Evolutionary conservation across 805 yeast species (phyloP).

Genomic region (Saturnispora quitensis): DNA sequence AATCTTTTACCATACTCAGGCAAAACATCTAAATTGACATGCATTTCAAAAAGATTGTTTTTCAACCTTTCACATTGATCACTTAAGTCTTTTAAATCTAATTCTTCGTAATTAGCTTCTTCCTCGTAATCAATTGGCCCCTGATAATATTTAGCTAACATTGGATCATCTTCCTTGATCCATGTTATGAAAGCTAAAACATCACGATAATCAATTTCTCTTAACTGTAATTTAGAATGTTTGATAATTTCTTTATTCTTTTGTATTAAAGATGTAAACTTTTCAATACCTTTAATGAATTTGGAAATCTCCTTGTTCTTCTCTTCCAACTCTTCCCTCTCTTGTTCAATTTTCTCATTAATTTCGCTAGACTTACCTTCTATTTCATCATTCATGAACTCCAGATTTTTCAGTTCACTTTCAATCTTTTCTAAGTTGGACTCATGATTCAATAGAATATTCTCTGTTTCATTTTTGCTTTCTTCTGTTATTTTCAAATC

Average conservation of each 20-base stretch:
- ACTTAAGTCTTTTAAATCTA: slow-evolving; percentile 42
- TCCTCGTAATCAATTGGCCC: slow-evolving; percentile 31
- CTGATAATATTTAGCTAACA: slow-evolving; percentile 14
- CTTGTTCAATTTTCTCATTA: slow-evolving; percentile 49
- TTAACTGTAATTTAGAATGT: slow-evolving; percentile 20
- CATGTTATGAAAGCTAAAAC: slow-evolving; percentile 41
- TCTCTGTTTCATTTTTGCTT: slow-evolving; percentile 30
- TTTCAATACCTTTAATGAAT: slow-evolving; percentile 18
- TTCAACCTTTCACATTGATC: slow-evolving; percentile 47
- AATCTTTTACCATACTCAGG: slow-evolving; percentile 66
- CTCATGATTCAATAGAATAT: slow-evolving; percentile 20
- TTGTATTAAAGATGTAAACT: slow-evolving; percentile 21
- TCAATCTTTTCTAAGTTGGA: slow-evolving; percentile 27
- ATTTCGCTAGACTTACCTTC: slow-evolving; percentile 26
- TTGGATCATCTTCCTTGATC: slow-evolving; percentile 32
- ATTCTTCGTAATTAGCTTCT: slow-evolving; percentile 38
- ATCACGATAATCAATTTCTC: slow-evolving; percentile 39
- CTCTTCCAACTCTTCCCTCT: slow-evolving; percentile 49
- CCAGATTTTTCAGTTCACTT: slow-evolving; percentile 32
- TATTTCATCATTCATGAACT: slow-evolving; percentile 23
- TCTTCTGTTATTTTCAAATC: slow-evolving; percentile 34
- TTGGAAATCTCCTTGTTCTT: slow-evolving; percentile 30
- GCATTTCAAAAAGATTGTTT: slow-evolving; percentile 43
- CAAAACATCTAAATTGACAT: slow-evolving; percentile 64
- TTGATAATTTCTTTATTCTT: slow-evolving; percentile 33